Base-by-base conservation (phyloP, 2,329 filamentous ascomycete species). In the Botrytis fragariae region DNA sequence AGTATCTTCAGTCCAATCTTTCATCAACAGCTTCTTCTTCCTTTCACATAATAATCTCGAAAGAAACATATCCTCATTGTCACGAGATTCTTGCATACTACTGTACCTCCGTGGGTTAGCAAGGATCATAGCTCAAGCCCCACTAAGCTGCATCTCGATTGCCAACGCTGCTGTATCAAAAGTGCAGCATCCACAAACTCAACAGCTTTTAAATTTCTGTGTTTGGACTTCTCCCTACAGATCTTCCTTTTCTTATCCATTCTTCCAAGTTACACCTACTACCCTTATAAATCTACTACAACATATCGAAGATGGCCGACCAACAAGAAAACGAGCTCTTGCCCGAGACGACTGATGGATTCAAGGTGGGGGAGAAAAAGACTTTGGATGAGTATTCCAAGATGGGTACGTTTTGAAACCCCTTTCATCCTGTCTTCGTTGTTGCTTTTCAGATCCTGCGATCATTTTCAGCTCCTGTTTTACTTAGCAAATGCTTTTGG, bases 291-390 rank as follows among this genome's bases (percentile, higher is more conserved):
- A 64, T 57, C 48, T 44, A 69, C 48, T 39, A 70, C 22, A 72
- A 37, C 25, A 69, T 22, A 72, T 69, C 70, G 75, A 77, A 67
- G 54, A 80, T 79, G 79, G 76, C 78, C 54, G 76, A 90, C 79
- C 48, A 86, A 64, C 73, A 89, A 81, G 86, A 91, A 77, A 88
- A 93, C 75, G 95, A 98, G 81, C 90, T 95, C 78, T 87, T 92
- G 83, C 92, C 94, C 77, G 93, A 96, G 86, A 89, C 92, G 85
- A 98, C 95, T 78, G 91, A 95, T 85, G 95, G 95, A 82, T 98
- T 98, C 91, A 98, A 97, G 90, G 92, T 98, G 82, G 95, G 94
- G 78, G 94, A 98, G 89, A 98, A 98, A 91, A 97, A 98, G 89
- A 97, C 93, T 79, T 88, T 99, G 81, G 93, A 95, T 77, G 93